Evolutionary conservation across 352 stramenopile genomes (phyloP), one percentile per base, ranked within the genome.

Genomic region (Globisporangium cylindrosporum): DNA sequence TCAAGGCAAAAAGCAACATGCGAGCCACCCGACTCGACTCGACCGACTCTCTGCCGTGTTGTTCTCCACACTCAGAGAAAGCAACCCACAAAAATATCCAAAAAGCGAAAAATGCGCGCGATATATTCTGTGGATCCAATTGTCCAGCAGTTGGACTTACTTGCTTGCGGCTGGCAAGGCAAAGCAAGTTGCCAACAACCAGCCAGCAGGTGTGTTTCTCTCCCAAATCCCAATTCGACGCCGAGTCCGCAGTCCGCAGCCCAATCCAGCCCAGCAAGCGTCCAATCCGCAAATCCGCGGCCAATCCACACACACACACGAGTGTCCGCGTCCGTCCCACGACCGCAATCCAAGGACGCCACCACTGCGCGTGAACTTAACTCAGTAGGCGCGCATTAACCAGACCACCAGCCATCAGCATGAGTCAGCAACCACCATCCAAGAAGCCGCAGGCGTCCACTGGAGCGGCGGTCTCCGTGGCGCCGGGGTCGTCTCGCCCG

Each of bases 391-490:
- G 43, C 18, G 43, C 60, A 32, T 41, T 22, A 41, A 18, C 7
- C 15, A 25, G 9, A 56, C 22, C 49, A 32, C 22, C 49, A 57
- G 4, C 10, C 36, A 15, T 43, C 25, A 62, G 2, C 12, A 69
- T 69, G 64, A 69, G 64, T 43, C 46, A 53, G 15, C 55, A 60
- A 9, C 51, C 53, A 27, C 64, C 64, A 20, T 46, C 64, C 29
- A 57, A 58, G 36, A 62, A 46, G 27, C 54, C 29, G 27, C 64
- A 55, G n/a, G 36, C 38, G 27, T 55, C 62, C 15, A 22, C 38
- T 43, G 38, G 38, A 4, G 25, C n/a, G 6, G 25, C 34, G 22
- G 41, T 53, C 15, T 38, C 59, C 12, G 38, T 62, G 22, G 36
- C 59, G 7, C 24, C 46, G 0, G 38, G 38, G 5, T 64, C 65